Evolutionary conservation across 2,329 filamentous ascomycete genomes (phyloP), one percentile per base, ranked within the genome.

Genomic region (Monascus ruber): DNA sequence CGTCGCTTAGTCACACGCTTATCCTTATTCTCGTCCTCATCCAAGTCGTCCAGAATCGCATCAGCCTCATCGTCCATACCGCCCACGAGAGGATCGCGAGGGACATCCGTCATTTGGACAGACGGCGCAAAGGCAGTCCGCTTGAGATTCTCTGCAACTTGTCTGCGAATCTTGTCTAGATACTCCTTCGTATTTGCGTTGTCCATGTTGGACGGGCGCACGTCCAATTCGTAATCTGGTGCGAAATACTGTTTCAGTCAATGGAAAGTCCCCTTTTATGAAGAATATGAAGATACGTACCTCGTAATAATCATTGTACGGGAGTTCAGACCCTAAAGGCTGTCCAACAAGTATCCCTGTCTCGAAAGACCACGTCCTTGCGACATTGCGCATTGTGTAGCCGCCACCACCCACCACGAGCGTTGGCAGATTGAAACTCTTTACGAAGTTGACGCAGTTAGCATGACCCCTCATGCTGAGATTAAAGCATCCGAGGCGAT

Each of bases 261-360:
- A n/a, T 5, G 32, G 31, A 47, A 24, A 33, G n/a, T 8, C n/a
- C 7, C n/a, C 31, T n/a, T 5, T 33, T 34, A 35, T 6, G 17
- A 37, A 34, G 17, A 34, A 31, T n/a, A 28, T 8, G 4, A 6
- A 24, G 26, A 7, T 27, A 33, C 62, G 52, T 56, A 74, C 72
- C 59, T 82, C 79, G 55, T 96, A 96, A 63, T 96, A 96, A 68
- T 96, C 89, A 47, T 94, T 96, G 63, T 87, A 96, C 1, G 89
- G 89, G 32, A 96, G 72, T n/a, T 84, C 80, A 4, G 82, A 74
- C 7, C 78, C 74, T 74, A 96, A 85, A 26, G 85, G 74, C 43
- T 88, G 78, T 26, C 85, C 85, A 17, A 95, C 85, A 6, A 96
- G 73, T 42, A 87, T 75, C 48, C 89, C 89, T 49, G 65, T 83